These are phyloP conservation scores for Halophytophthora batemanensis DNA, from an alignment of 352 stramenopile species.

Conservation along the genomic window DNA sequence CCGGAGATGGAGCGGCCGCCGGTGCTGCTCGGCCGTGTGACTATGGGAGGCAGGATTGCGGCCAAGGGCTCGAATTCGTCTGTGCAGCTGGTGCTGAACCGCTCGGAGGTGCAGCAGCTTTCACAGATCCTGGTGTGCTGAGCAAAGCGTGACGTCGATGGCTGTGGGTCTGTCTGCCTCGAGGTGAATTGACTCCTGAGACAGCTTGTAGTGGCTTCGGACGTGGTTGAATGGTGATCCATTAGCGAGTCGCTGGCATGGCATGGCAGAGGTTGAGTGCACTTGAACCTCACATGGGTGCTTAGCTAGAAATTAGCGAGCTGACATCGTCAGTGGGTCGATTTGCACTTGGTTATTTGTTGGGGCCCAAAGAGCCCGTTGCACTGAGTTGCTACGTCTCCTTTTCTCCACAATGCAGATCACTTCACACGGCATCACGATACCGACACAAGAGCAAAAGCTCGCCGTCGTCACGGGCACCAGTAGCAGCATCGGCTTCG, in stretches of 20 bases:
- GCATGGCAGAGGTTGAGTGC: no score
- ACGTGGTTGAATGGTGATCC: no score
- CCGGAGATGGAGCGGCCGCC: constrained; percentile 69
- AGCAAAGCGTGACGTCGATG: constrained; percentile 4
- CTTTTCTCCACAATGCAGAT: no score
- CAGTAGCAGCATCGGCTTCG: constrained; percentile 83
- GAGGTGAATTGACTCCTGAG: constrained; percentile 11
- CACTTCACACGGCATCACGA: constrained; percentile 21
- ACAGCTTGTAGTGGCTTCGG: no score
- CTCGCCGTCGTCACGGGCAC: constrained; percentile 80
- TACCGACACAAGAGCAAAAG: constrained; percentile 41
- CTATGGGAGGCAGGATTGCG: constrained; percentile 22
- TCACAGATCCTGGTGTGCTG: constrained; percentile 43
- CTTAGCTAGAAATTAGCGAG: no score
- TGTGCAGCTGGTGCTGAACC: constrained; percentile 45
- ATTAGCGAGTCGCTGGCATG: no score
- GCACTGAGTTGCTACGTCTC: no score
- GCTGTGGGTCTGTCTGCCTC: constrained; percentile 14
- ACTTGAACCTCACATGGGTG: no score
- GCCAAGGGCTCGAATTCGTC: constrained; percentile 5
- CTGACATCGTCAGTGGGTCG: no score
- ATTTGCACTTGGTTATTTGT: no score
- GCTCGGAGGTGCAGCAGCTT: constrained; percentile 42
- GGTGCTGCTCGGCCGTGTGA: constrained; percentile 58
- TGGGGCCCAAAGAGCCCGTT: no score